These are phyloP conservation scores for Hypsizygus ulmarius DNA, from an alignment of 1,284 basidiomycete genomes.

Conservation along the genomic window DNA sequence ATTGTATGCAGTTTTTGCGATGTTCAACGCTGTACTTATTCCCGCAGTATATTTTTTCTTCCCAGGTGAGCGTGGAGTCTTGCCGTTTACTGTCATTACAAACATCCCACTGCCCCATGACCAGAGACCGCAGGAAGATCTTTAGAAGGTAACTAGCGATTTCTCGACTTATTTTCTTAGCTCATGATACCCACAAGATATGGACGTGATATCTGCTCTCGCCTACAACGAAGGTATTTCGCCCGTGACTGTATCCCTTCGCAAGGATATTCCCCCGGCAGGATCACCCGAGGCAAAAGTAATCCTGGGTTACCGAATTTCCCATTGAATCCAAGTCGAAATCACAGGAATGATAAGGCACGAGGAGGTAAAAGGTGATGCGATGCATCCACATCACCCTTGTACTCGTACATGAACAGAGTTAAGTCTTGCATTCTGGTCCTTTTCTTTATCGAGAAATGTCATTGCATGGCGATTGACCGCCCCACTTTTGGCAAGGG, in stretches of 20 bases:
- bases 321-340: slow-evolving; percentile 17
- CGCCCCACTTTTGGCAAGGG: slow-evolving; percentile 27
- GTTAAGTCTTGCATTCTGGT: slow-evolving; percentile 43
- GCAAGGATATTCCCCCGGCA: slow-evolving; percentile 49
- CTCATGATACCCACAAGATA: slow-evolving; percentile 35
- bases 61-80: no score
- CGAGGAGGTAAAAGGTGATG: slow-evolving; percentile 2
- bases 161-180: no score
- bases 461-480: slow-evolving; percentile 45
- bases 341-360: slow-evolving; percentile 7
- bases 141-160: no score
- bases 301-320: slow-evolving; percentile 1
- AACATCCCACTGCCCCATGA: no score
- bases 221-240: slow-evolving; percentile 57
- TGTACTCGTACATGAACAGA: not conserved
- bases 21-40: no score
- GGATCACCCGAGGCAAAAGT: slow-evolving; percentile 47
- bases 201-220: slow-evolving; percentile 62
- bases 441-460: slow-evolving; percentile 43
- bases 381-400: slow-evolving; percentile 5
- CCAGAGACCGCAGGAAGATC: no score
- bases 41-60: no score
- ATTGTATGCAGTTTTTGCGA: no score
- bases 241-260: slow-evolving; percentile 52
- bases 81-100: no score